Evolutionary conservation across 495 filamentous ascomycete species (phyloP).

Genomic region (Cladorrhinum samala): DNA sequence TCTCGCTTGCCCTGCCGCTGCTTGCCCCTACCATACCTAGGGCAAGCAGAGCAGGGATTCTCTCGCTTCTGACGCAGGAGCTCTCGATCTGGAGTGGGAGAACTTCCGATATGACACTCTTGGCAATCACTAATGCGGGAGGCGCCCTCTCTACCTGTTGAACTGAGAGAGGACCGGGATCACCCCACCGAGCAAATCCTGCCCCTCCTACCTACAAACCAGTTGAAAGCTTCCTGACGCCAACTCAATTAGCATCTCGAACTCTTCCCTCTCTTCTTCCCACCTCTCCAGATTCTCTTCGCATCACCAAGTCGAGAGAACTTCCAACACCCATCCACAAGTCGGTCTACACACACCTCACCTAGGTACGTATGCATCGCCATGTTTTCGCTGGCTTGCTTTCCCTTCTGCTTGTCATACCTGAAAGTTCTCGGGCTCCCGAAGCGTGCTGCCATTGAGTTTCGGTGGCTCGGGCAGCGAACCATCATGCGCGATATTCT

Average conservation of each 20-base stretch:
- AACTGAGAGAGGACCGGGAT: conserved; percentile 6
- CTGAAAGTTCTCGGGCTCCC: background rate
- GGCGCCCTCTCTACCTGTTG: conserved; percentile 13
- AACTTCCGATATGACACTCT: conserved; percentile 4
- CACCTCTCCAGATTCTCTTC: conserved; percentile 1
- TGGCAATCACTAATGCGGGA: conserved; percentile 19
- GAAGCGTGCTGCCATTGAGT: background rate
- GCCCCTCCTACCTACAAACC: conserved; percentile 22
- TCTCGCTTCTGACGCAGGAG: background rate
- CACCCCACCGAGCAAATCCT: conserved; percentile 28
- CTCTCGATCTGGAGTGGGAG: background rate
- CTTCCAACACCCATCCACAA: background rate
- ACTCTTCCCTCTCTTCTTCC: conserved; percentile 4
- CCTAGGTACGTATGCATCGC: conserved; percentile 5
- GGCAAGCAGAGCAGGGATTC: conserved; percentile 7
- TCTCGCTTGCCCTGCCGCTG: background rate
- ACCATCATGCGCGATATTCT: conserved; percentile 21
- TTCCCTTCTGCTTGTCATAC: background rate
- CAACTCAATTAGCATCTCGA: conserved; percentile 6
- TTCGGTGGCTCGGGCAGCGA: conserved; percentile 5
- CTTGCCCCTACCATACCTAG: background rate
- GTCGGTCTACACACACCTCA: conserved; percentile 10
- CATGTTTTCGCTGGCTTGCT: background rate
- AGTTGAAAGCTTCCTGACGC: conserved; percentile 21
- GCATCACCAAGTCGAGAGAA: conserved; percentile 5